Conservation (phyloP, 2,329 filamentous ascomycete genomes). For the Ilyonectria destructans region DNA sequence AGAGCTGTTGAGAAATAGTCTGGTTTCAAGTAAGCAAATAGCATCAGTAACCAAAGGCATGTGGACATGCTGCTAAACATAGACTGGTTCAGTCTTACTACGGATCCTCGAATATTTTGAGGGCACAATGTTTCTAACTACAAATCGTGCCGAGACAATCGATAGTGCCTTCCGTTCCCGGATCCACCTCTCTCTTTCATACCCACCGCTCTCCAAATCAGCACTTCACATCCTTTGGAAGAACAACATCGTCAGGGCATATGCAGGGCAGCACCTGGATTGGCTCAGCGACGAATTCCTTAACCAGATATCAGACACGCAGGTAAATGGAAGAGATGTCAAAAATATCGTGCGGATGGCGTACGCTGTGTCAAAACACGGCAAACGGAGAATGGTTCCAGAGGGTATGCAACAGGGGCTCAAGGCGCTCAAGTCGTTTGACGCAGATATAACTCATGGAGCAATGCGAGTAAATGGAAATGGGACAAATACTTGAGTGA, state of each 20-base stretch:
- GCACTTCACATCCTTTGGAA: constrained; percentile 2
- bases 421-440: background rate
- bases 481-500: no score
- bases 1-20: constrained; percentile 2
- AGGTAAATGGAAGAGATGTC: constrained; percentile 6
- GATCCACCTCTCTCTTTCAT: constrained; percentile 20
- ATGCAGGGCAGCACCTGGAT: background rate
- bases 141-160: constrained; percentile 5
- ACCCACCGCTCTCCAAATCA: constrained; percentile 3
- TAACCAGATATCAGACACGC: background rate
- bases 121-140: constrained; percentile 12
- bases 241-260: constrained; percentile 7
- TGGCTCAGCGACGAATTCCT: constrained; percentile 10
- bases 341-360: constrained; percentile 22
- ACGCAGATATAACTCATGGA: background rate
- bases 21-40: constrained; percentile 12
- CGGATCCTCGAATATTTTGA: constrained; percentile 18
- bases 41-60: no score
- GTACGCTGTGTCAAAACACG: constrained; percentile 2
- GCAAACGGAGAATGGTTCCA: background rate
- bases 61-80: no score
- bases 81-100: background rate
- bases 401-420: constrained; percentile 2
- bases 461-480: background rate
- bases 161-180: constrained; percentile 16